Evolutionary conservation across 2,329 filamentous ascomycete species (phyloP), one percentile per base, ranked within the genome.

Genomic region (Cytospora piceicola): DNA sequence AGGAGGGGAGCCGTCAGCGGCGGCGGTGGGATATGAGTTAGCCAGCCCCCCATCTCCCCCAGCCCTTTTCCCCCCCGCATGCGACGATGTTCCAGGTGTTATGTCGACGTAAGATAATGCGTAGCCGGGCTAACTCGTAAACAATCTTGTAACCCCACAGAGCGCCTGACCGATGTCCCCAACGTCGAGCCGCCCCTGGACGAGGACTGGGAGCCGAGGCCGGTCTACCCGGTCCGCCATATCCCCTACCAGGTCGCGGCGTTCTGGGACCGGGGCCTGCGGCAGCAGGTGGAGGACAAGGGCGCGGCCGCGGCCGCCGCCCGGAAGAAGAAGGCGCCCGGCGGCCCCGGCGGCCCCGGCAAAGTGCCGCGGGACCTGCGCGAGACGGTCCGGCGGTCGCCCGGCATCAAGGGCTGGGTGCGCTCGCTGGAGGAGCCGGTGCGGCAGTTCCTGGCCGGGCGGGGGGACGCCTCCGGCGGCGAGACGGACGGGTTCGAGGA

Each of bases 1-100:
- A 96, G 71, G 93, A 97, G 77, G 94, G 94, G 39, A 94, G 88
- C 72, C 86, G 94, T 42, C 89, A 94, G 73, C 85, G 94, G 58
- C 89, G 94, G 72, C 85, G 94, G 64, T 98, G 94, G 93, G 95
- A 99, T 81, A 99, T 98, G 77, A 92, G 93, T 96, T 84, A 70
- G 78, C 73, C 49, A 58, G 63, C 54, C 42, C 63, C 39, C 39
- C 39, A 15, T 7, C 39, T 15, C 39, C 62, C 59, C 39, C 17
- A 11, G 8, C 17, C 20, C 5, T 42, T 15, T 42, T 69, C n/a
- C n/a, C n/a, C n/a, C n/a, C n/a, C n/a, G 2, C 66, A 34, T 56
- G 17, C 42, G 36, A 32, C 34, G 11, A 29, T 14, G 29, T 39
- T 24, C n/a, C 24, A 49, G 34, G 12, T 36, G 12, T 36, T 8